Evolutionary conservation across 352 stramenopile species (phyloP), one percentile per base, ranked within the genome.

Genomic region (Pythium volutum): DNA sequence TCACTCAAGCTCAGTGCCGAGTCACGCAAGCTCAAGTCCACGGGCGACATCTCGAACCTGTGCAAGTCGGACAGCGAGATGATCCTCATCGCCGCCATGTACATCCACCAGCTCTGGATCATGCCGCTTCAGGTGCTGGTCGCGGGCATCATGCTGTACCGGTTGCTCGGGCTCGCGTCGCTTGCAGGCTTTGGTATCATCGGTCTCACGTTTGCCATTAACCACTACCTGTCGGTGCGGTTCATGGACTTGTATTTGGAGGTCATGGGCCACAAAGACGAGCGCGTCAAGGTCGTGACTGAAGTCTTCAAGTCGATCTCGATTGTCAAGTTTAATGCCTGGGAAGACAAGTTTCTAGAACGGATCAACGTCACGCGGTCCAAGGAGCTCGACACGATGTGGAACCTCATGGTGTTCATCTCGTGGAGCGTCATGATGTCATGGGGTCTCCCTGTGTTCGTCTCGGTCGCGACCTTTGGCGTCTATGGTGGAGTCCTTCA

Each of bases 271-370:
- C 23, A 31, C 26, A 75, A 79, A 42, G 77, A 89, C 38, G 43
- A 51, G 14, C 61, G 81, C 9, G 25, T 62, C 62, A 76, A 84
- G 49, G 47, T 57, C 18, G 64, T 90, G 4, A 70, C 70, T 11
- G 79, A 90, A 39, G 76, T 73, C 2, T 80, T 89, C 56, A 84
- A 74, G 48, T 69, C 75, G 10, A 97, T 98, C 60, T 70, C 79
- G n/a, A 91, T 97, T 58, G 84, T 98, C 76, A 98, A 98, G 74
- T 90, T 97, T 53, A 97, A 97, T 70, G 87, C 88, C 3, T 98
- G 87, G 88, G 94, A 67, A 58, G 55, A 76, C 29, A 81, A 84
- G 9, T 95, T 98, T 69, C 71, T 74, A 12, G 82, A 84, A 31
- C 77, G 89, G 6, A 81, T 87, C 27, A 58, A 63, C 1, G 43